Evolutionary conservation across 2,329 filamentous ascomycete species (phyloP).

Genomic region (Claviceps arundinis): DNA sequence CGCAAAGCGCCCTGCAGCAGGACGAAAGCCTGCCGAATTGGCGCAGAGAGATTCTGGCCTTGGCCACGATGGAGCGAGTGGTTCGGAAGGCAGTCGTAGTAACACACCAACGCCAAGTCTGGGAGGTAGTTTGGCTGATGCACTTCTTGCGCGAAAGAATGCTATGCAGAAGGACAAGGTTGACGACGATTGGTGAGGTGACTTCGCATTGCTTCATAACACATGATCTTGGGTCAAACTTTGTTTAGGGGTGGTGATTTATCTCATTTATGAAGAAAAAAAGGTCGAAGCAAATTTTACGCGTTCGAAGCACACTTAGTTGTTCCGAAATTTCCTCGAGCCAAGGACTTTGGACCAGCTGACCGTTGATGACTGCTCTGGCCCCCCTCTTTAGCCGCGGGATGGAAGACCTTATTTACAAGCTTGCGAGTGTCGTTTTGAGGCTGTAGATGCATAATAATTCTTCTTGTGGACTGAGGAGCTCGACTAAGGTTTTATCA

Average conservation of each 20-base stretch:
- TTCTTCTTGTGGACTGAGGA: background rate
- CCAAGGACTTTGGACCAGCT: background rate
- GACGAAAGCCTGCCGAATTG: conserved; percentile 56
- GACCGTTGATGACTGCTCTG: background rate
- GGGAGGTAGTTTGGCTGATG: conserved; percentile 63
- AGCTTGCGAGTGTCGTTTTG: background rate
- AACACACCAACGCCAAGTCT: conserved; percentile 60
- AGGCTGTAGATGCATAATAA: background rate
- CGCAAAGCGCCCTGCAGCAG: conserved; percentile 61
- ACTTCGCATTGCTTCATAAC: background rate
- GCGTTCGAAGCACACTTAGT: background rate
- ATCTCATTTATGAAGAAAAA: background rate
- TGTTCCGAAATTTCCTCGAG: background rate
- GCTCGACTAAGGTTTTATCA: background rate
- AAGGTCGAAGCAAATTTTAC: background rate
- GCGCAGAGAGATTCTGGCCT: conserved; percentile 61
- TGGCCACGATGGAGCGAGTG: conserved; percentile 45
- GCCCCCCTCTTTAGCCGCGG: background rate
- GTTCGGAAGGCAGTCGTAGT: conserved; percentile 49
- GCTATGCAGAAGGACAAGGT: conserved; percentile 60
- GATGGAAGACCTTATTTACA: background rate
- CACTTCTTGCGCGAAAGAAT: conserved; percentile 61
- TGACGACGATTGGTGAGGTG: conserved; percentile 53
- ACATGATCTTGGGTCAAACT: conserved; percentile 14
- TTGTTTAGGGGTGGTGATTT: background rate